A percentile compares a stretch with the other conserved stretches of the same genome.
Conservation (phyloP, 345 rosid genomes). For the Hypericum perforatum region DNA sequence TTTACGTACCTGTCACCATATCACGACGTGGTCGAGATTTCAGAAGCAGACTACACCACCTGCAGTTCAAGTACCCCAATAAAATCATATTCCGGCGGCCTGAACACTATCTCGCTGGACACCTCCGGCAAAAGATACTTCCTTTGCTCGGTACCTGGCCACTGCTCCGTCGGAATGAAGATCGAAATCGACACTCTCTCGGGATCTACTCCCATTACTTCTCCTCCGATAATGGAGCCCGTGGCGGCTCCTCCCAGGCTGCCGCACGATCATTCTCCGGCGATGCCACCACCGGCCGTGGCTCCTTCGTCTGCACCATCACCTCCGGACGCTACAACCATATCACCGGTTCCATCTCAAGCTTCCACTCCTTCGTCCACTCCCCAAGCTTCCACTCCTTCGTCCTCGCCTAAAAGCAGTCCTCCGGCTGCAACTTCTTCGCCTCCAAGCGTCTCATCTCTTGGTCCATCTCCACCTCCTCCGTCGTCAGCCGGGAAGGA, state of each 20-base stretch:
- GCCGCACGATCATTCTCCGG: too few species aligned
- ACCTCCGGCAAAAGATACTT: conserved; percentile 74
- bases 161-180: conserved; percentile 68
- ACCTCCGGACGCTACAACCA: conserved; percentile 16
- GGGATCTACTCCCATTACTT: conserved; percentile 12
- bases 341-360: conserved; percentile 15
- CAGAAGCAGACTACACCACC: conserved; percentile 43
- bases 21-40: conserved; percentile 56
- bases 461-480: conserved; percentile 1
- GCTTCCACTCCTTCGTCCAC: conserved; percentile 10
- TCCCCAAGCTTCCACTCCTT: conserved; percentile 5
- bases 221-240: too few species aligned
- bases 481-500: conserved; percentile 25
- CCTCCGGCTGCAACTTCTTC: conserved; percentile 10
- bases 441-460: conserved; percentile 9
- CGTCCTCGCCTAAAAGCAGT: conserved; percentile 1
- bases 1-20: conserved; percentile 33
- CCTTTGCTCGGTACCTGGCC: conserved; percentile 59
- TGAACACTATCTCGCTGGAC: conserved; percentile 41
- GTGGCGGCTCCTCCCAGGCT: too few species aligned
- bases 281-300: too few species aligned
- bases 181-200: conserved; percentile 42
- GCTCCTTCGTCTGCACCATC: conserved; percentile 3
- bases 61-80: conserved; percentile 41
- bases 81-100: conserved; percentile 35